Base-by-base conservation (phyloP, 176 grass and related monocot genomes). In the Pharus latifolius region DNA sequence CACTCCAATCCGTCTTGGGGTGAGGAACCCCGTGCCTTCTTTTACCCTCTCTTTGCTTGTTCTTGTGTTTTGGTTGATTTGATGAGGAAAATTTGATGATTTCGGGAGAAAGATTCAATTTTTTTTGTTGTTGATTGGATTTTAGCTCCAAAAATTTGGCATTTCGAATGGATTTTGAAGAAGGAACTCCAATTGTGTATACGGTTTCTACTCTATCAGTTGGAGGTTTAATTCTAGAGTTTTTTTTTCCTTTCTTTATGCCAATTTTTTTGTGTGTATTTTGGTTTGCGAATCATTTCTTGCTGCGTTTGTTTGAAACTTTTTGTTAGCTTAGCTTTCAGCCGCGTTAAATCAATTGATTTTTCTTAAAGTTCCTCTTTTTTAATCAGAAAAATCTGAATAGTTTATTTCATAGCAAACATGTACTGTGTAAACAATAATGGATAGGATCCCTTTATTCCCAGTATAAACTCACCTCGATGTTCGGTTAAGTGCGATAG, bases 1-100 rank as follows among this genome's bases (percentile, higher is more conserved):
- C 90, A 99, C 49, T 99, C 90, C 2, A 99, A 99, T 70, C 96
- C 96, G 31, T 71, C 83, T 1, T 99, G 90, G 96, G 28, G 96
- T 99, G 79, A 84, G 95, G 40, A 63, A 56, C 16, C 18, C 74
- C 9, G 46, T 56, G 65, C 40, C 44, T 55, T 73, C 38, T 61
- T 50, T 82, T 46, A 28, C 13, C 45, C 42, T 45, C n/a, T 66
- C 25, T 64, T 67, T 73, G 30, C 42, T 1, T 23, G 10, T 5
- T 33, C 75, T 15, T 25, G 20, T 49, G 17, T 16, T 54, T 68
- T 41, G 42, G 13, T 72, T 6, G 50, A 23, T 48, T 45, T 26
- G 28, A 54, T 48, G 6, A 58, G 43, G 33, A 44, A 31, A 68
- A 26, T 63, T 48, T 6, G 32, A 61, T 47, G 52, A 2, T 31